phyloP scores from a whole-genome alignment of 345 rosid species.

The Rhodamnia argentea region DNA sequence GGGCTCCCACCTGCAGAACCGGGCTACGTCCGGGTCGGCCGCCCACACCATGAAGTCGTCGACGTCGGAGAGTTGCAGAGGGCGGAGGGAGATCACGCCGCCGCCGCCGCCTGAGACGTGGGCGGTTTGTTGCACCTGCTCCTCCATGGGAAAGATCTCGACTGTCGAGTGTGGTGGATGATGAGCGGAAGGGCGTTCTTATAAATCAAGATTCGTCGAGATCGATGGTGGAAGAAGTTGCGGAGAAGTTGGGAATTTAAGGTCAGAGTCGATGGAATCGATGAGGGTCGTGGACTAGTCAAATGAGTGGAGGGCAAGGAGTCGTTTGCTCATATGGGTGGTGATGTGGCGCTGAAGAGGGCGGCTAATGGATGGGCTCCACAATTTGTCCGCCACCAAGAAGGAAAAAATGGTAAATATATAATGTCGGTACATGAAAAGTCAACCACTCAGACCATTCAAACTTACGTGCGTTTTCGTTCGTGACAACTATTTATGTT shows the following conservation, averaged over 20 bases:
- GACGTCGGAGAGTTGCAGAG: slow-evolving; percentile 28
- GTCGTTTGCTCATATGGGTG: neutral
- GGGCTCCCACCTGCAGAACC: slow-evolving; percentile 51
- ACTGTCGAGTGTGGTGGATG: neutral
- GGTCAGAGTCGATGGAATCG: neutral
- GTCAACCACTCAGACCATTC: neutral
- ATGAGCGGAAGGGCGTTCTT: neutral
- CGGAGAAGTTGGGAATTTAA: neutral
- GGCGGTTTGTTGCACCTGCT: neutral
- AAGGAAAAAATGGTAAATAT: neutral
- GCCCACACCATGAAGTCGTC: slow-evolving; percentile 74
- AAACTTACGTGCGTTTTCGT: neutral
- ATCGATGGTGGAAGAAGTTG: neutral
- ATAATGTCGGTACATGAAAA: neutral
- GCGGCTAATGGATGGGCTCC: neutral
- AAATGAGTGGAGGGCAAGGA: neutral
- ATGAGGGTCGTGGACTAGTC: neutral
- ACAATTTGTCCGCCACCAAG: neutral
- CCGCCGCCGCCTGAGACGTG: neutral
- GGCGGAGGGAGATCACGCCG: slow-evolving; percentile 22
- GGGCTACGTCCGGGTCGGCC: slow-evolving; percentile 34
- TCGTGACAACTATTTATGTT: neutral
- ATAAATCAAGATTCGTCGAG: neutral
- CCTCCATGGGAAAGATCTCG: neutral
- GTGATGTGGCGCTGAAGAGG: neutral